These are phyloP conservation scores for Pleomassaria siparia DNA, from an alignment of 2,329 filamentous ascomycete species.

Conservation along the genomic window DNA sequence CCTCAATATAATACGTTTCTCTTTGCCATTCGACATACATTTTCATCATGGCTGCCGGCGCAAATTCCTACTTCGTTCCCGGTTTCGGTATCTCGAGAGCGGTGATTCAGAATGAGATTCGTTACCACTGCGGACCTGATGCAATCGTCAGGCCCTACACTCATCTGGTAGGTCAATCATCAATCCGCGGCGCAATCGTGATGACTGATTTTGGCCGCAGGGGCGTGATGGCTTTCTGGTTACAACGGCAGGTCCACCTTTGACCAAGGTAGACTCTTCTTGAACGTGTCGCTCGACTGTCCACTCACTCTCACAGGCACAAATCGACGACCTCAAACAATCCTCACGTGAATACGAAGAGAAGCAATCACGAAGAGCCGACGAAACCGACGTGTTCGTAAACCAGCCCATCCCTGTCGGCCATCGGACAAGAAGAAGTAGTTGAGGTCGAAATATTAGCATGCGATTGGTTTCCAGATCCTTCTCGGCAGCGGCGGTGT, in stretches of 20 bases:
- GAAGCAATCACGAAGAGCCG: slow-evolving; percentile 42
- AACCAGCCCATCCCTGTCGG: slow-evolving; percentile 43
- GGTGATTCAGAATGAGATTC: slow-evolving; percentile 48
- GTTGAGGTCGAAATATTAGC: slow-evolving; percentile 11
- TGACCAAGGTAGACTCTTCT: slow-evolving; percentile 42
- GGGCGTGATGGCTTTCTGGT: slow-evolving; percentile 47
- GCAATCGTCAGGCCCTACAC: slow-evolving; percentile 47
- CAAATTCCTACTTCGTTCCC: slow-evolving; percentile 47
- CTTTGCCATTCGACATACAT: neutral
- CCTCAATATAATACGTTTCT: neutral
- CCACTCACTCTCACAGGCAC: slow-evolving; percentile 34
- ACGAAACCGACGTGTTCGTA: slow-evolving; percentile 39
- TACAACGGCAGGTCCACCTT: slow-evolving; percentile 42
- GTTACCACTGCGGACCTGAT: slow-evolving; percentile 47
- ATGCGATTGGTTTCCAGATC: neutral
- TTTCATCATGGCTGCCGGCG: slow-evolving; percentile 25
- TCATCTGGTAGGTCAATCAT: slow-evolving; percentile 37
- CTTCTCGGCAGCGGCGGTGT: neutral
- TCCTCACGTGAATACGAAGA: slow-evolving; percentile 46
- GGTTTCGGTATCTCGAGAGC: slow-evolving; percentile 46
- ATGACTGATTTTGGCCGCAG: slow-evolving; percentile 26
- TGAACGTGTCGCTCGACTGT: neutral
- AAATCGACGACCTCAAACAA: slow-evolving; percentile 46
- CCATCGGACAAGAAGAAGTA: slow-evolving; percentile 34
- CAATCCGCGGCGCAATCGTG: slow-evolving; percentile 2